phyloP scores from a whole-genome alignment of 345 rosid species.

The Erysimum cheiranthoides region DNA sequence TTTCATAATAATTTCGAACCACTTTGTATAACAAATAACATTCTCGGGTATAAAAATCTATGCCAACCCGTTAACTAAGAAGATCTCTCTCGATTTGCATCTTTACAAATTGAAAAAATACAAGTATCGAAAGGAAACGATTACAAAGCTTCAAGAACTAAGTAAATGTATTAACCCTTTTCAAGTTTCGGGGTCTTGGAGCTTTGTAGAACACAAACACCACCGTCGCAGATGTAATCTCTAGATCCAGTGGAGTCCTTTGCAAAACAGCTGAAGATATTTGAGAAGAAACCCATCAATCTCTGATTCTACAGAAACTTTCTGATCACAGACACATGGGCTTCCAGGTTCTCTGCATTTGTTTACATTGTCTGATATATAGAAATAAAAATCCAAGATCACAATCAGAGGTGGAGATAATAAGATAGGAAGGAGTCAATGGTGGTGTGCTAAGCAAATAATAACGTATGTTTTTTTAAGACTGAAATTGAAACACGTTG shows the following conservation, averaged over 20 bases:
- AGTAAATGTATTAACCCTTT: conserved; percentile 29
- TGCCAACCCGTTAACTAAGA: background rate
- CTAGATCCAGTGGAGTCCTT: conserved; percentile 34
- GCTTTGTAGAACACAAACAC: conserved; percentile 44
- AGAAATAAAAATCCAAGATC: background rate
- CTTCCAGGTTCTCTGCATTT: conserved; percentile 10
- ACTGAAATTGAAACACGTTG: conserved; percentile 29
- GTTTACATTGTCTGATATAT: conserved; percentile 23
- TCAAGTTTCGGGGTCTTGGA: conserved; percentile 17
- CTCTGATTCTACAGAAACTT: background rate
- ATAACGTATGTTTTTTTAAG: background rate
- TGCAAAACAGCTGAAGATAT: conserved; percentile 41
- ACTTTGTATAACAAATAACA: background rate
- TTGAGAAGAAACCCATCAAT: conserved; percentile 40
- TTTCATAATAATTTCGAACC: background rate
- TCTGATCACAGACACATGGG: conserved; percentile 17
- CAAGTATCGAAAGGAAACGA: conserved; percentile 1
- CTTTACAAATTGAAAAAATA: background rate
- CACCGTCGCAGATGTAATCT: conserved; percentile 39
- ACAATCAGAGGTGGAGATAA: background rate
- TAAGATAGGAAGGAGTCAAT: conserved; percentile 34
- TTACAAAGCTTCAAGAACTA: conserved; percentile 21
- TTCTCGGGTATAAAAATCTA: background rate
- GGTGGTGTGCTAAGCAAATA: conserved; percentile 27
- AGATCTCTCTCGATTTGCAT: background rate